phyloP scores from a whole-genome alignment of 371 early-diverging fungal species.

The Chytridium lagenaria region DNA sequence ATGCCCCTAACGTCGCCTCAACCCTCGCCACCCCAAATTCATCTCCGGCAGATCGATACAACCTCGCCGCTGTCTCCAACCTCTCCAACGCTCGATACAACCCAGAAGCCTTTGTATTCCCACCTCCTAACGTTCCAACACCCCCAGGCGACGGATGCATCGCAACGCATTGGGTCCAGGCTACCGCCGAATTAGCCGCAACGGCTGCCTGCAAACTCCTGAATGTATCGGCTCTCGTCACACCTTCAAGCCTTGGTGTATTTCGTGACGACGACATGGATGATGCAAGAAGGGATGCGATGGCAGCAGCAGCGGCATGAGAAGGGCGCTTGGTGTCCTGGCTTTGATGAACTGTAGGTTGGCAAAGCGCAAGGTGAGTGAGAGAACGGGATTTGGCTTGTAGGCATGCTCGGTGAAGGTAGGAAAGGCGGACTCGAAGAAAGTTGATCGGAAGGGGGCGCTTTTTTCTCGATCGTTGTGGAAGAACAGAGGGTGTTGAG shows the following conservation, averaged over 20 bases:
- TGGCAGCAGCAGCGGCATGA: constrained; percentile 5
- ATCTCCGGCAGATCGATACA: constrained; percentile 9
- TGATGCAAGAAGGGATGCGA: not conserved
- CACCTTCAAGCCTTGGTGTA: not conserved
- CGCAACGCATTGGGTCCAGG: not conserved
- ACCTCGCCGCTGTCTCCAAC: constrained; percentile 10
- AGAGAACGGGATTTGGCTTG: constrained; percentile 4
- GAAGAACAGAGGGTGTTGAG: not conserved
- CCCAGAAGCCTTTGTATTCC: not conserved
- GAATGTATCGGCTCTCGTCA: not conserved
- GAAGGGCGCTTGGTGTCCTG: constrained; percentile 1
- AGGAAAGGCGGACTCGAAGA: constrained; percentile 1
- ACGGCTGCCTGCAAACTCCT: constrained; percentile 2
- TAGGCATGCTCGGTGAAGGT: constrained; percentile 5
- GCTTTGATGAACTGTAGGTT: not conserved
- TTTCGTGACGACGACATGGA: not conserved
- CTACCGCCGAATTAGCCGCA: constrained; percentile 7
- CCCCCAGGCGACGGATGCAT: not conserved
- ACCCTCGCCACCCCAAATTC: constrained; percentile 13
- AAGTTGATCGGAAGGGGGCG: not conserved
- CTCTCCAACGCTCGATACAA: constrained; percentile 15
- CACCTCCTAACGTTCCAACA: not conserved
- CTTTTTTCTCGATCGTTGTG: not conserved
- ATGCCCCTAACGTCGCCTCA: constrained; percentile 12
- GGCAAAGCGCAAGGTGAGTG: constrained; percentile 3